Evolutionary conservation across 768 basidiomycete genomes (phyloP).

Genomic region (Royoungia palumana): DNA sequence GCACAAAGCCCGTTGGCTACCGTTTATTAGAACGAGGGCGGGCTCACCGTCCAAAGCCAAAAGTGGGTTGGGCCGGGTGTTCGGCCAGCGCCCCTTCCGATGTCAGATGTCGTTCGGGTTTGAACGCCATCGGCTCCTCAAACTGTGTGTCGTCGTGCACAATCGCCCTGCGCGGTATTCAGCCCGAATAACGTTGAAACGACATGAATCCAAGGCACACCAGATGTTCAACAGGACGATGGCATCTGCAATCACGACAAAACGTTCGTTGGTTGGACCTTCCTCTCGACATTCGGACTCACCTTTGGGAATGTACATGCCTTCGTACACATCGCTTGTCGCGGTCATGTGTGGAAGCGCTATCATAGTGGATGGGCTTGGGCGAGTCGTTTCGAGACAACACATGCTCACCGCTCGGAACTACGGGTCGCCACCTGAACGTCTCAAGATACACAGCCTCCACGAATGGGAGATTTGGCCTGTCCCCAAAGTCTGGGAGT

Average conservation of each 20-base stretch:
- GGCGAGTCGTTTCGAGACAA: background rate
- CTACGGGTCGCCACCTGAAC: conserved; percentile 29
- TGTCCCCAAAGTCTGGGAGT: conserved; percentile 29
- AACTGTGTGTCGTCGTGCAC: conserved; percentile 50
- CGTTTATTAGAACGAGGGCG: background rate
- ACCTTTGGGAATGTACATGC: conserved; percentile 32
- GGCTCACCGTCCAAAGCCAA: conserved; percentile 29
- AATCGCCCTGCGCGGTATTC: conserved; percentile 35
- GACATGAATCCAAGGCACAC: conserved; percentile 15
- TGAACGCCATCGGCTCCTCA: conserved; percentile 49
- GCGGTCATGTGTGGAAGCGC: conserved; percentile 23
- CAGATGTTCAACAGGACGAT: conserved; percentile 26
- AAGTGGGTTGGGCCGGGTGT: background rate
- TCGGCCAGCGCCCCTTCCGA: conserved; percentile 12
- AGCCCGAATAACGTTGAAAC: background rate
- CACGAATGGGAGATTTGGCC: conserved; percentile 28
- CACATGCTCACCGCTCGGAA: conserved; percentile 25
- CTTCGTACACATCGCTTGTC: conserved; percentile 26
- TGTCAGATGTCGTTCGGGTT: conserved; percentile 53
- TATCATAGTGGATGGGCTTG: background rate
- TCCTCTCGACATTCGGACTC: background rate
- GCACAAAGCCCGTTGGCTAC: background rate
- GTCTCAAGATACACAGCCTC: conserved; percentile 32
- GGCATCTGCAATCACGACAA: conserved; percentile 7
- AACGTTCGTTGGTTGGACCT: background rate